phyloP scores from a whole-genome alignment of 768 basidiomycete genomes.

The Termitomyces sp. region DNA sequence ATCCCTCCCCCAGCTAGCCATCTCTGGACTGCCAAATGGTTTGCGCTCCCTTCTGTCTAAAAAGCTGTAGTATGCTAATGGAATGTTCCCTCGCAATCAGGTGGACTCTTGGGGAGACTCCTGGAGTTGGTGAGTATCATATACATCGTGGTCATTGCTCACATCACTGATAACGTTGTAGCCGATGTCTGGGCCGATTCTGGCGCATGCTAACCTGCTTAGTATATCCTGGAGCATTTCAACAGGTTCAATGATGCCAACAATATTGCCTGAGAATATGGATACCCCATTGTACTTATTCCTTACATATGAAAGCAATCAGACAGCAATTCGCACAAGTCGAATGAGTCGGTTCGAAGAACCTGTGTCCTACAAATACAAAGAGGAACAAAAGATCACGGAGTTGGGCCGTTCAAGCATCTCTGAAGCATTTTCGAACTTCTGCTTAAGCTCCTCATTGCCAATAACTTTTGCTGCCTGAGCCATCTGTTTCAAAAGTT shows the following conservation, averaged over 20 bases:
- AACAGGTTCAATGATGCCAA: too few species aligned
- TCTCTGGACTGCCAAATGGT: constrained; percentile 60
- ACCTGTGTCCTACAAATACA: constrained; percentile 61
- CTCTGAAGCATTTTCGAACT: constrained; percentile 88
- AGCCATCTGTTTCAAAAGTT: constrained; percentile 94
- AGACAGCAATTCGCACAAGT: background rate
- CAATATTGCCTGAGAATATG: background rate
- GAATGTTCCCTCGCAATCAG: constrained; percentile 6
- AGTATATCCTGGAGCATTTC: background rate
- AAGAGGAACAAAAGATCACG: constrained; percentile 85
- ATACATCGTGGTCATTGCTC: constrained; percentile 1
- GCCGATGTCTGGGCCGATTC: constrained; percentile 55
- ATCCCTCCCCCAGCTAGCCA: constrained; percentile 34
- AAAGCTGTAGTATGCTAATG: background rate
- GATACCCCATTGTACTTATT: constrained; percentile 1
- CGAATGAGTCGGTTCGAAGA: background rate
- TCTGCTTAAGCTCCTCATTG: constrained; percentile 88
- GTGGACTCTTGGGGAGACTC: constrained; percentile 58
- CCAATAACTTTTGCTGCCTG: constrained; percentile 96
- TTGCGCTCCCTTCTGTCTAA: background rate
- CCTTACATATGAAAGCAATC: background rate
- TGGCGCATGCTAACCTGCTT: constrained; percentile 36
- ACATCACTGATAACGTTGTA: constrained; percentile 15
- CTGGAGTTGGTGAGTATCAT: constrained; percentile 45
- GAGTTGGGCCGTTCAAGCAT: constrained; percentile 94